phyloP scores from a whole-genome alignment of 2,329 filamentous ascomycete species.

The Plenodomus lindquistii region DNA sequence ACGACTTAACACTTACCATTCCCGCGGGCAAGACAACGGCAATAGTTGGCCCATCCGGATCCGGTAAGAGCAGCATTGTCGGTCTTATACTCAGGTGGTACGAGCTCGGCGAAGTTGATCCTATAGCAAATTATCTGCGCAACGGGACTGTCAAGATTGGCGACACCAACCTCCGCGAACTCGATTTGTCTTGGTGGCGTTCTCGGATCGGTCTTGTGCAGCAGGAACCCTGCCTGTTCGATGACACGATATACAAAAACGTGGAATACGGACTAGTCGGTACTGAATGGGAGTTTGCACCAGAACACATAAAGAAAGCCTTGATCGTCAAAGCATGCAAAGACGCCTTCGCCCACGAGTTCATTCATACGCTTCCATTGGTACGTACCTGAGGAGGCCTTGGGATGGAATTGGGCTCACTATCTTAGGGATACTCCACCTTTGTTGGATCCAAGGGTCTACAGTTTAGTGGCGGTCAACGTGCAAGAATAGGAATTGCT shows the following conservation, averaged over 20 bases:
- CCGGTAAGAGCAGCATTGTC: conserved; percentile 91
- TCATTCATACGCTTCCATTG: conserved; percentile 66
- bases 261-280: conserved; percentile 79
- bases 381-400: conserved; percentile 1
- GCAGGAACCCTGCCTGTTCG: conserved; percentile 89
- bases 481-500: conserved; percentile 92
- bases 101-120: conserved; percentile 23
- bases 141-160: conserved; percentile 31
- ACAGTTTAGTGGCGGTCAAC: conserved; percentile 72
- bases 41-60: conserved; percentile 89
- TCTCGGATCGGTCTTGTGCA: conserved; percentile 90
- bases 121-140: conserved; percentile 19
- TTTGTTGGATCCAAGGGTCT: conserved; percentile 67
- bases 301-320: conserved; percentile 64
- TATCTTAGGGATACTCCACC: conserved; percentile 73
- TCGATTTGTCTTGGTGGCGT: conserved; percentile 88
- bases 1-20: conserved; percentile 75
- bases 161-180: conserved; percentile 67
- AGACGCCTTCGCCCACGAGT: conserved; percentile 92
- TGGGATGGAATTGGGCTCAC: background rate
- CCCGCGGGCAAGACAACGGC: conserved; percentile 91
- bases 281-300: conserved; percentile 62
- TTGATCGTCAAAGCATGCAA: conserved; percentile 78
- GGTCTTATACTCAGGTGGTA: conserved; percentile 70
- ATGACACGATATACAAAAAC: conserved; percentile 84